phyloP scores from a whole-genome alignment of 2,329 filamentous ascomycete species.

The Clarireedia monteithiana region DNA sequence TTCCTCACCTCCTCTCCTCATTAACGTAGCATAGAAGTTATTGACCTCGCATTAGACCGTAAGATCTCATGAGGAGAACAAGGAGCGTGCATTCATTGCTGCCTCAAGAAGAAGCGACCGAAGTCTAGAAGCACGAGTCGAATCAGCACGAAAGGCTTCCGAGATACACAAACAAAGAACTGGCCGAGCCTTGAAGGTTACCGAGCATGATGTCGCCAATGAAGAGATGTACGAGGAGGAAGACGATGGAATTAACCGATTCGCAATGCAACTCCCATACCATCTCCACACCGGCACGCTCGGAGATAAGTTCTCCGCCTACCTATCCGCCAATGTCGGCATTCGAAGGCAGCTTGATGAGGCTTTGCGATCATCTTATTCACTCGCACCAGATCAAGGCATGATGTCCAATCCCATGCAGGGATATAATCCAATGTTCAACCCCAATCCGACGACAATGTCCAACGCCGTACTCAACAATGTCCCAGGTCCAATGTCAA shows the following conservation, averaged over 20 bases:
- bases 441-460: too few relatives aligned
- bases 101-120: slow-evolving; percentile 82
- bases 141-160: slow-evolving; percentile 83
- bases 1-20: too few relatives aligned
- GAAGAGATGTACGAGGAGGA: slow-evolving; percentile 95
- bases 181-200: slow-evolving; percentile 73
- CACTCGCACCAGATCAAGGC: background rate
- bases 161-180: slow-evolving; percentile 84
- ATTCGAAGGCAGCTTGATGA: background rate
- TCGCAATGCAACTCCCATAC: background rate
- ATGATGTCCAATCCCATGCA: background rate
- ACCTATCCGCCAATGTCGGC: background rate
- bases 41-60: too few relatives aligned
- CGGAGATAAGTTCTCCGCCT: background rate
- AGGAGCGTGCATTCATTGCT: slow-evolving; percentile 85
- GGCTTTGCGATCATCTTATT: background rate
- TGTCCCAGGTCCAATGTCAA: too few relatives aligned
- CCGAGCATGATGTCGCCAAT: slow-evolving; percentile 76
- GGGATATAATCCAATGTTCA: background rate
- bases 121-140: slow-evolving; percentile 77
- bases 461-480: too few relatives aligned
- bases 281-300: background rate
- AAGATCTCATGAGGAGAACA: slow-evolving; percentile 48
- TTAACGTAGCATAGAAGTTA: too few relatives aligned
- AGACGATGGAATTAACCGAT: background rate